phyloP scores from a whole-genome alignment of 768 basidiomycete species.

The Ramaria sp. region DNA sequence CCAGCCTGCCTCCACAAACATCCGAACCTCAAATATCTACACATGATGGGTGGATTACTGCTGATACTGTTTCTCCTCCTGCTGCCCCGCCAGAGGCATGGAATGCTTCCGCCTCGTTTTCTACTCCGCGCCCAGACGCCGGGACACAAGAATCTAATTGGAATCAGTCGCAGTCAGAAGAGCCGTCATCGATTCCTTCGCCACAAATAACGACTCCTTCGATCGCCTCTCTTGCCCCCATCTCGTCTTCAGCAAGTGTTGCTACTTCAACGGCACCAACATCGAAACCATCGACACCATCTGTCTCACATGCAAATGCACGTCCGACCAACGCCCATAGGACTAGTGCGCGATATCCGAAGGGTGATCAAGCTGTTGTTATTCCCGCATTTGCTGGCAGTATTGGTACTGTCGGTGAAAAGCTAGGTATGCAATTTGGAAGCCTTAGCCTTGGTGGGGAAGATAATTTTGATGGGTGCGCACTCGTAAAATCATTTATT shows the following conservation, averaged over 20 bases:
- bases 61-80: slow-evolving; percentile 4
- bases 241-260: slow-evolving; percentile 29
- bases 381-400: slow-evolving; percentile 61
- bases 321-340: slow-evolving; percentile 47
- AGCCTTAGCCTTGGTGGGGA: slow-evolving; percentile 71
- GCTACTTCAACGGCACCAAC: slow-evolving; percentile 23
- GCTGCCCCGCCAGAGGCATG: slow-evolving; percentile 8
- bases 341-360: slow-evolving; percentile 54
- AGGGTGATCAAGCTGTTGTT: slow-evolving; percentile 67
- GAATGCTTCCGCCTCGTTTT: slow-evolving; percentile 3
- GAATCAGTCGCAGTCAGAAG: slow-evolving; percentile 20
- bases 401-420: slow-evolving; percentile 43
- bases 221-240: slow-evolving; percentile 17
- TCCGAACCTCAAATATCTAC: neutral
- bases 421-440: slow-evolving; percentile 85
- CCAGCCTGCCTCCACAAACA: slow-evolving; percentile 18
- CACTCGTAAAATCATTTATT: neutral
- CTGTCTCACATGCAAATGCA: slow-evolving; percentile 26
- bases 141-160: slow-evolving; percentile 13
- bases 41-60: slow-evolving; percentile 11
- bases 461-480: slow-evolving; percentile 36
- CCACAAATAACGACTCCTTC: slow-evolving; percentile 13
- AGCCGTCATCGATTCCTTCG: slow-evolving; percentile 22
- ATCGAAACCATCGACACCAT: slow-evolving; percentile 27
- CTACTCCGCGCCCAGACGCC: slow-evolving; percentile 14